Conservation (phyloP, 352 stramenopile genomes). For the Phytophthora sp. region DNA sequence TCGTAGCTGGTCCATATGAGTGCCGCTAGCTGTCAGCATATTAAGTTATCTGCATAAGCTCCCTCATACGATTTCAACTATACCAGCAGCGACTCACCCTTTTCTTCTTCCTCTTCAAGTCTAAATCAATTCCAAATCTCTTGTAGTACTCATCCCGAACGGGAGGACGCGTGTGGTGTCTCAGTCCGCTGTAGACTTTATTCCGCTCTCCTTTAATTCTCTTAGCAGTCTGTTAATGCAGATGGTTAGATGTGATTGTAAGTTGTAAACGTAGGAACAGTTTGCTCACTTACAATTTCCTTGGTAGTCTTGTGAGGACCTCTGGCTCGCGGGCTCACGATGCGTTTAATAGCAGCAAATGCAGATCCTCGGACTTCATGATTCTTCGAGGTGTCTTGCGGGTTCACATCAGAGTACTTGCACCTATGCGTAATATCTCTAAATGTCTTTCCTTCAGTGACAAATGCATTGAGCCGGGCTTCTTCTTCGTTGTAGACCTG, state of each 20-base stretch:
- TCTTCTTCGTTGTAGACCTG: conserved; percentile 78
- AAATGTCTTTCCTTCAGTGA: conserved; percentile 9
- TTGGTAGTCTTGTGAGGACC: conserved; percentile 19
- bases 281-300: conserved; percentile 24
- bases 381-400: conserved; percentile 10
- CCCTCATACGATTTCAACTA: neutral
- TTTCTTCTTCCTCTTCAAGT: conserved; percentile 77
- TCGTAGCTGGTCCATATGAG: conserved; percentile 73
- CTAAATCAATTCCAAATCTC: conserved; percentile 58
- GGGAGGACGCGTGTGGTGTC: conserved; percentile 44
- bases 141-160: conserved; percentile 66
- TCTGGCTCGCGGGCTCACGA: conserved; percentile 19
- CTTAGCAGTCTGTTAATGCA: conserved; percentile 44
- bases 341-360: conserved; percentile 21
- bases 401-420: conserved; percentile 2
- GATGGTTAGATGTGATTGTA: conserved; percentile 1
- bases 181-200: conserved; percentile 66
- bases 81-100: conserved; percentile 38
- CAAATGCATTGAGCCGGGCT: conserved; percentile 30
- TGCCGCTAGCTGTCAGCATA: conserved; percentile 47
- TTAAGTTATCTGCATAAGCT: neutral
- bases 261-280: conserved; percentile 1
- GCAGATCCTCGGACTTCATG: conserved; percentile 15
- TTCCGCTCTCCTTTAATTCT: conserved; percentile 61
- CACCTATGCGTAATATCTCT: conserved; percentile 5